Base-by-base conservation (phyloP, 2,329 filamentous ascomycete genomes). In the Fusarium anguioides region DNA sequence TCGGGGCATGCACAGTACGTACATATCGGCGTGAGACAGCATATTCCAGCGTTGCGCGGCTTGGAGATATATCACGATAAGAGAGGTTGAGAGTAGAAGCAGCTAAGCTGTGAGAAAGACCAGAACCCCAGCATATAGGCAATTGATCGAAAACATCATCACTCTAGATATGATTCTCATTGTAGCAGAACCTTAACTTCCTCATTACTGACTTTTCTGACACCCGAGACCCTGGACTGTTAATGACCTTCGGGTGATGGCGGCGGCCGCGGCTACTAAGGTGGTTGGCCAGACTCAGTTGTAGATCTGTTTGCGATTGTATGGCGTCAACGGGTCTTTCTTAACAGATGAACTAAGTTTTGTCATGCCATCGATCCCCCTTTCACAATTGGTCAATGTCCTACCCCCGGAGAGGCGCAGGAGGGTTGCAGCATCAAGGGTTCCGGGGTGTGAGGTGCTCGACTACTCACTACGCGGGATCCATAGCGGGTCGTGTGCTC, bases 331-430 rank as follows among this genome's bases (percentile, higher is more conserved):
- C 24, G n/a, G 35, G 44, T n/a, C 10, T 27, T 42, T 44, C 49
- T 56, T 63, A 63, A 63, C 60, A 64, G 33, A 33, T 58, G 20
- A 40, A 50, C 59, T 31, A 29, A 24, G n/a, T 20, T 20, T 31
- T 33, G 33, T 42, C 53, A 53, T 46, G 39, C 44, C 51, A 54
- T 40, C 41, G 24, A 26, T 41, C 15, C 12, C 21, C 37, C 36
- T 23, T 21, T 41, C 51, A 36, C 66, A 58, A 72, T 74, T 74
- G 71, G 72, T 45, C 51, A 57, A 64, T 47, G 27, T 42, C 26
- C 12, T 23, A 36, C 40, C 56, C 44, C 59, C 55, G 51, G 64
- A 61, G 66, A 65, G 65, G 68, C 67, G 62, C 71, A 71, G 65
- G 51, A 64, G 54, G 68, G 70, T 68, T 64, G 58, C 70, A 68